Percentiles rank a stretch among this genome's conserved stretches.
These are phyloP conservation scores for Teunomyces tritomae DNA, from an alignment of 805 yeast genomes.

Conservation along the genomic window DNA sequence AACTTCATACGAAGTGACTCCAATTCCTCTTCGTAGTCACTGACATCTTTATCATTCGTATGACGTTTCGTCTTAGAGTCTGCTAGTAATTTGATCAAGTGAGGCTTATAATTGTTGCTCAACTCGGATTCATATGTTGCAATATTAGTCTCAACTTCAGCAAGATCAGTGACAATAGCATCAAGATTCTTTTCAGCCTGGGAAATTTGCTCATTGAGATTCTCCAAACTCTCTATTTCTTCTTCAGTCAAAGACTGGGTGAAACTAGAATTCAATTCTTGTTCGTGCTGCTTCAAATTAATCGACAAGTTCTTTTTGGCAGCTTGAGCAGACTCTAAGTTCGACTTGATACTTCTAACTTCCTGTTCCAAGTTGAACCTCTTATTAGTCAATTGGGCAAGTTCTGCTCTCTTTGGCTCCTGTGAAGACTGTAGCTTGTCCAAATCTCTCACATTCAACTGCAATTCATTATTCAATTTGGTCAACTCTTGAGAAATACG, in stretches of 20 bases:
- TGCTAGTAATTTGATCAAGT: conserved; percentile 20
- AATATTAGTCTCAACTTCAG: conserved; percentile 46
- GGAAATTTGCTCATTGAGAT: conserved; percentile 35
- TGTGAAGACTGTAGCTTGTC: conserved; percentile 43
- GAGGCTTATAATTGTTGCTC: conserved; percentile 56
- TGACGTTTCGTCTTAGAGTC: conserved; percentile 3
- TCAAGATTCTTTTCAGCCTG: conserved; percentile 40
- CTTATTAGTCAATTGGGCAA: conserved; percentile 42
- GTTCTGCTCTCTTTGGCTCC: conserved; percentile 43
- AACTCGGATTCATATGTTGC: conserved; percentile 54
- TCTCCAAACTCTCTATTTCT: conserved; percentile 45
- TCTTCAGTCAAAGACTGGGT: conserved; percentile 46
- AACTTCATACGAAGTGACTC: conserved; percentile 23
- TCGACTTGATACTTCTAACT: conserved; percentile 29
- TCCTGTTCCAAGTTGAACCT: conserved; percentile 46
- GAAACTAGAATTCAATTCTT: conserved; percentile 56
- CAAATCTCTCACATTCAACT: conserved; percentile 31
- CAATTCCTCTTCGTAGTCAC: conserved; percentile 22
- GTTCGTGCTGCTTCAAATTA: conserved; percentile 41
- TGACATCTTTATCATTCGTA: conserved; percentile 12
- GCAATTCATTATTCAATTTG: conserved; percentile 43
- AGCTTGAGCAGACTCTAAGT: conserved; percentile 30
- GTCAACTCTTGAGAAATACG: conserved; percentile 53
- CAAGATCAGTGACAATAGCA: conserved; percentile 35
- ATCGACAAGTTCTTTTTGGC: conserved; percentile 33